Evolutionary conservation across 2,329 filamentous ascomycete species (phyloP), one percentile per base, ranked within the genome.

Genomic region (Pseudopyrenochaeta lycopersici): DNA sequence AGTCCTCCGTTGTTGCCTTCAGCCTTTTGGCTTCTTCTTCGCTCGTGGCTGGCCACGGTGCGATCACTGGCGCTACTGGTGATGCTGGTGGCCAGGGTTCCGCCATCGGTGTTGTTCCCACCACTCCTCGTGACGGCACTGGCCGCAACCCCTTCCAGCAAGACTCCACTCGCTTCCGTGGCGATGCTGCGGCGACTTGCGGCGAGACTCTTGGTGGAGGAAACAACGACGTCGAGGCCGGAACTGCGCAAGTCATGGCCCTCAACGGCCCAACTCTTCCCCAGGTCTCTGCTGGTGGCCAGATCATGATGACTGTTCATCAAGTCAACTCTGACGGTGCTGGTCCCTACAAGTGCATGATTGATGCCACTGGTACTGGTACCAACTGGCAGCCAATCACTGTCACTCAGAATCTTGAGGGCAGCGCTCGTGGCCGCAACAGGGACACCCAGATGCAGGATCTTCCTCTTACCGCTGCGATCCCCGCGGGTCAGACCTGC

Each of bases 321-420:
- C 86, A 89, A 71, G 85, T 89, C 71, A 89, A 89, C 74, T 80
- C 79, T 32, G 87, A 90, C 61, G 87, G 87, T 52, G 87, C 84
- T 54, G 87, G 87, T 10, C 86, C 86, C 1, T 89, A 87, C 74
- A 82, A 78, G 6, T 88, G 86, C 77, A 85, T 85, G 80, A 86
- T 89, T 69, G 87, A 88, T 66, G 73, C 78, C 49, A 85, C 86
- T 52, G 87, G 78, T 50, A 86, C 85, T 4, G 86, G 81, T 20
- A 68, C 77, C 42, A 70, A 77, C 59, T 88, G 84, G 81, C 70
- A 75, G 18, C 73, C 81, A 55, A 83, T 86, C 68, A 73, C 81
- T 30, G 85, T 88, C 48, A 83, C 82, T 20, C 77, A 77, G 52
- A 82, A 84, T 56, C 79, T 84, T 2, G 80, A 80, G 1, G 84